Conservation (phyloP, 202 grass and related monocot genomes). For the Schoenoplectus triqueter region DNA sequence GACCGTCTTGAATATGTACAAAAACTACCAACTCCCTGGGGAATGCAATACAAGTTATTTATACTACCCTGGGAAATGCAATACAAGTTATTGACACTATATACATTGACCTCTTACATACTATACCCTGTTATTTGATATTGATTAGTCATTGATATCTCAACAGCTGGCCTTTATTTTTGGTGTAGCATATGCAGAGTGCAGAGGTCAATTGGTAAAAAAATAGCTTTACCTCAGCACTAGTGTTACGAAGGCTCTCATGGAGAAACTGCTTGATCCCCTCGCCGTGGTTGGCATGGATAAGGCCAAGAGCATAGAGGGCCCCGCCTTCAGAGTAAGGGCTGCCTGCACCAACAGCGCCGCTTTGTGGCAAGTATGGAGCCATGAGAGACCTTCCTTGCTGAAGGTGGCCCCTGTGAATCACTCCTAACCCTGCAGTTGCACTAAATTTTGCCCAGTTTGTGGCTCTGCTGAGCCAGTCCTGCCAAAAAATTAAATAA, state of each 20-base stretch:
- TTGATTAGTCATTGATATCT: background rate
- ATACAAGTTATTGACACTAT: background rate
- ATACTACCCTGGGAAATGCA: no score
- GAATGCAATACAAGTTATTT: background rate
- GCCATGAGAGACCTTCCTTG: slow-evolving; percentile 98
- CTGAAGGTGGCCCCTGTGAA: slow-evolving; percentile 97
- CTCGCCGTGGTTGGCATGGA: slow-evolving; percentile 99
- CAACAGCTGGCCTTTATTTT: background rate
- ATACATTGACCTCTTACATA: background rate
- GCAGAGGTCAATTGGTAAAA: background rate
- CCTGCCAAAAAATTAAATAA: slow-evolving; percentile 52
- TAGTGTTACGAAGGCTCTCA: slow-evolving; percentile 91
- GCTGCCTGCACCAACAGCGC: slow-evolving; percentile 88
- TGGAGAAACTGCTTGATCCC: slow-evolving; percentile 98
- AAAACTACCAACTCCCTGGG: background rate
- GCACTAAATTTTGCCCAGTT: slow-evolving; percentile 99
- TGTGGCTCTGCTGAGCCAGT: slow-evolving; percentile 98
- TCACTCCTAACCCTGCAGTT: slow-evolving; percentile 92
- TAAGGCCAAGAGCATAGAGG: slow-evolving; percentile 92
- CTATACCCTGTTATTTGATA: background rate
- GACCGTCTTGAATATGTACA: background rate
- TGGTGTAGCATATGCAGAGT: background rate
- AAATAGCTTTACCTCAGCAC: slow-evolving; percentile 71
- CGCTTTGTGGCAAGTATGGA: slow-evolving; percentile 97
- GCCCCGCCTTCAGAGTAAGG: slow-evolving; percentile 99